Evolutionary conservation across 73 alveolate species (phyloP).

Genomic region (Paramecium sexaurelia): DNA sequence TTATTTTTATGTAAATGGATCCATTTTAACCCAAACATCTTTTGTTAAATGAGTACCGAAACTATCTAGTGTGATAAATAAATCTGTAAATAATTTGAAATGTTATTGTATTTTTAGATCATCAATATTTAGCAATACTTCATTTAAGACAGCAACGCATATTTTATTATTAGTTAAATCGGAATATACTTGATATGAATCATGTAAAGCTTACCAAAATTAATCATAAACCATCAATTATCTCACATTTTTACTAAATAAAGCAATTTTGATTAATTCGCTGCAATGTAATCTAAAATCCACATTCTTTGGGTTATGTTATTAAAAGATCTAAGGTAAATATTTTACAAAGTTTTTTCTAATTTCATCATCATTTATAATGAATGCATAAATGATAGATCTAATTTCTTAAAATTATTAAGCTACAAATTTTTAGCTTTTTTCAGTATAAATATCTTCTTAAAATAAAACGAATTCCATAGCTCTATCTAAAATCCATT

Average conservation of each 20-base stretch:
- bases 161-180: constrained; percentile 43
- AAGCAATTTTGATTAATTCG: constrained; percentile 23
- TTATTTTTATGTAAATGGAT: background rate
- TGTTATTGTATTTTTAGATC: background rate
- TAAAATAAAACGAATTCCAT: background rate
- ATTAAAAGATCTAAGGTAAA: background rate
- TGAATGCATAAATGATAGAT: background rate
- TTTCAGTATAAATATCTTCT: background rate
- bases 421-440: constrained; percentile 13
- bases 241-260: background rate
- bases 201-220: constrained; percentile 44
- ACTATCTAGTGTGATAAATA: constrained; percentile 15
- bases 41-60: constrained; percentile 55
- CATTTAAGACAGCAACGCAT: background rate
- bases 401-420: constrained; percentile 16
- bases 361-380: constrained; percentile 2
- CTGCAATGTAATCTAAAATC: constrained; percentile 29
- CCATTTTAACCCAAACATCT: constrained; percentile 52
- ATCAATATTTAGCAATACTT: background rate
- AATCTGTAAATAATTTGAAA: constrained; percentile 8
- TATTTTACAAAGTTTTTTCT: background rate
- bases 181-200: background rate
- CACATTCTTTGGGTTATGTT: background rate
- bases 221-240: background rate
- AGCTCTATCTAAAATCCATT: background rate